A percentile compares a stretch with the other conserved stretches of the same genome.
These are phyloP conservation scores for Thraustochytrium sp. DNA, from an alignment of 352 stramenopile species.

Conservation along the genomic window DNA sequence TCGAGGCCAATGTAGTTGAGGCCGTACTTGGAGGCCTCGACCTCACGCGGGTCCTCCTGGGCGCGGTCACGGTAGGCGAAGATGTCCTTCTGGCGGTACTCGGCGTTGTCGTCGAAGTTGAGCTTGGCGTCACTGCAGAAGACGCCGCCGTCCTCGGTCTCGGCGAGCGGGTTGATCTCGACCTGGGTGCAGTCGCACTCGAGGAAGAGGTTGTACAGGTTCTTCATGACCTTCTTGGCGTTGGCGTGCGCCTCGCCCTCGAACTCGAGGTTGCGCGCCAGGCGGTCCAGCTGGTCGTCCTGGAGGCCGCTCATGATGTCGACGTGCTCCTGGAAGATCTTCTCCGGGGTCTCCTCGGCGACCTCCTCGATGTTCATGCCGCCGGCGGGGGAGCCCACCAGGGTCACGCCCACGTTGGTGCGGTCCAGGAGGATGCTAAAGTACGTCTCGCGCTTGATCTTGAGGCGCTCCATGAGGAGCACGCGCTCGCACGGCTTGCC, in stretches of 20 bases:
- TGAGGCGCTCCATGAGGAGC: slow-evolving; percentile 78
- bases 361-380: slow-evolving; percentile 95
- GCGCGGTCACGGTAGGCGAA: slow-evolving; percentile 76
- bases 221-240: slow-evolving; percentile 51
- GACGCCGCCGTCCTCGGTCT: slow-evolving; percentile 87
- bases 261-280: slow-evolving; percentile 68
- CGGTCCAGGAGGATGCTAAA: slow-evolving; percentile 97
- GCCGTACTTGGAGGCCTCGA: slow-evolving; percentile 83
- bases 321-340: slow-evolving; percentile 84
- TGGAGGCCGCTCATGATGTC: slow-evolving; percentile 86
- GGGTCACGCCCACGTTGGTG: slow-evolving; percentile 82
- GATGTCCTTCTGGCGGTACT: slow-evolving; percentile 92
- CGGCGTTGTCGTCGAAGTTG: slow-evolving; percentile 98
- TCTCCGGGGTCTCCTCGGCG: slow-evolving; percentile 80
- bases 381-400: slow-evolving; percentile 86
- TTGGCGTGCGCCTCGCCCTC: slow-evolving; percentile 49
- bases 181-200: slow-evolving; percentile 91
- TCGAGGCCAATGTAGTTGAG: slow-evolving; percentile 99
- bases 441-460: slow-evolving; percentile 94
- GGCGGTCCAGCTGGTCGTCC: slow-evolving; percentile 64
- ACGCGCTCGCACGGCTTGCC: slow-evolving; percentile 57
- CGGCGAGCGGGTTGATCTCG: slow-evolving; percentile 94
- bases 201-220: slow-evolving; percentile 93
- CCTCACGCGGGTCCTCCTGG: slow-evolving; percentile 91
- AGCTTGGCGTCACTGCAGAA: slow-evolving; percentile 96